Conservation (phyloP, 495 filamentous ascomycete genomes). For the Rhypophila decipiens region DNA sequence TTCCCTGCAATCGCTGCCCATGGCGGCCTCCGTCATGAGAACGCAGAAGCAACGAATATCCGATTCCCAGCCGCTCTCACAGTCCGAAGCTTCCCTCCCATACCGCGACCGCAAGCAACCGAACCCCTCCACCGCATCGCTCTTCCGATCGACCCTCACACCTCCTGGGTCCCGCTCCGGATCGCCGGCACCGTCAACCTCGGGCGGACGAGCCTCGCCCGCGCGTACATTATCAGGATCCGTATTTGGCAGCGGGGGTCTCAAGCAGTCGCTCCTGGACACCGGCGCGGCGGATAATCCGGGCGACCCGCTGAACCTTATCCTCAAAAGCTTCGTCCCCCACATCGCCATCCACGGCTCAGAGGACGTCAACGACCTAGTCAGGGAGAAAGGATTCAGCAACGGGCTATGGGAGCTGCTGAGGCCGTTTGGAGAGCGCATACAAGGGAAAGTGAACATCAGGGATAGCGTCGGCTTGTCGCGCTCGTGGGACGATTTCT, state of each 20-base stretch:
- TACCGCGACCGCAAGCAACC: slow-evolving; percentile 34
- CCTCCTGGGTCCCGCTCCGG: slow-evolving; percentile 49
- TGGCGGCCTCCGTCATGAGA: slow-evolving; percentile 34
- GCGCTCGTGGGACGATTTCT: slow-evolving; percentile 81
- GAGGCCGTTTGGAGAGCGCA: slow-evolving; percentile 82
- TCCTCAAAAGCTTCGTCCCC: slow-evolving; percentile 79
- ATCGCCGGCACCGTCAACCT: slow-evolving; percentile 40
- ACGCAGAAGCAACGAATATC: slow-evolving; percentile 27
- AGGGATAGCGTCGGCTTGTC: slow-evolving; percentile 83
- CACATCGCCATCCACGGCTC: slow-evolving; percentile 80
- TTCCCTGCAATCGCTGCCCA: slow-evolving; percentile 35
- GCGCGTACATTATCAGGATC: slow-evolving; percentile 43
- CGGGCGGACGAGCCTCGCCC: slow-evolving; percentile 43
- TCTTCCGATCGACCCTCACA: slow-evolving; percentile 52
- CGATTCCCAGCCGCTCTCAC: slow-evolving; percentile 26
- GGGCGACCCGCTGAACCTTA: slow-evolving; percentile 62
- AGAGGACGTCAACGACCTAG: slow-evolving; percentile 71
- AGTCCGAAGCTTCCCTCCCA: slow-evolving; percentile 42
- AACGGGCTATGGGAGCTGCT: slow-evolving; percentile 78
- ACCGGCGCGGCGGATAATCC: slow-evolving; percentile 43
- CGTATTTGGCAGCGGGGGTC: slow-evolving; percentile 37
- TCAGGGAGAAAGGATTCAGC: slow-evolving; percentile 76
- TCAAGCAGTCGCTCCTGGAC: slow-evolving; percentile 39
- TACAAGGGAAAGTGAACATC: slow-evolving; percentile 82
- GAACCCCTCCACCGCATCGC: slow-evolving; percentile 51